Base-by-base conservation (phyloP, 1,284 basidiomycete species). In the Rhodotorula sp. region DNA sequence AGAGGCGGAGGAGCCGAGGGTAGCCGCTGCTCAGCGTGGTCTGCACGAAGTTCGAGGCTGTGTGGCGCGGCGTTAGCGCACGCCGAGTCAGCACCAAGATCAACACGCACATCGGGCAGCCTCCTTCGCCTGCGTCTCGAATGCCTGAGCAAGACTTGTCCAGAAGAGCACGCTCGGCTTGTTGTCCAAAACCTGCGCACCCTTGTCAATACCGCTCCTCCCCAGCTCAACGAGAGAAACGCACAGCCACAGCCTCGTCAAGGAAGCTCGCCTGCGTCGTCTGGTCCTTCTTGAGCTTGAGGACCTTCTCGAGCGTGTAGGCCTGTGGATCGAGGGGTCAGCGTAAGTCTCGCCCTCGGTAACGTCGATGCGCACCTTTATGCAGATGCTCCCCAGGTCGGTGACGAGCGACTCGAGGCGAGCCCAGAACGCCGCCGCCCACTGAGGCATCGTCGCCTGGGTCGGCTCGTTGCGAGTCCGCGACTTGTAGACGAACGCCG, bases 121-220 rank as follows among this genome's bases (percentile, higher is more conserved):
- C 70, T 94, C 90, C 73, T 87, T 87, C 22, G 88, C 85, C 75
- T 90, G 86, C 75, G 87, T 88, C 79, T 95, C 93, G 59, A 96
- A 83, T 1, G 91, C 86, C 46, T 86, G 86, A 0, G 89, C 87
- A 0, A 97, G 80, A 0, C 91, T 87, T 20, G 88, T 86, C 95
- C 95, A 99, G 80, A 97, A 98, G 0, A 87, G 88, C 15, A 88
- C 85, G 70, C 90, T 95, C 0, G 94, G 95, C 79, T 88, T 92
- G 77, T 89, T 91, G 74, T 96, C 94, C 4, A 97, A 83, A 2
- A 87, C 83, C 89, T 90, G 72, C 15, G 9, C n/a, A 26, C 8
- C 40, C 8, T 13, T 18, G 7, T 37, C 40, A 13, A 8, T 18
- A 15, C 4, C n/a, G 10, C 10, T 18, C 8, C 13, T 24, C 31